These are phyloP conservation scores for Chenopodium formosanum DNA, from an alignment of 148 eudicot species.

Conservation along the genomic window DNA sequence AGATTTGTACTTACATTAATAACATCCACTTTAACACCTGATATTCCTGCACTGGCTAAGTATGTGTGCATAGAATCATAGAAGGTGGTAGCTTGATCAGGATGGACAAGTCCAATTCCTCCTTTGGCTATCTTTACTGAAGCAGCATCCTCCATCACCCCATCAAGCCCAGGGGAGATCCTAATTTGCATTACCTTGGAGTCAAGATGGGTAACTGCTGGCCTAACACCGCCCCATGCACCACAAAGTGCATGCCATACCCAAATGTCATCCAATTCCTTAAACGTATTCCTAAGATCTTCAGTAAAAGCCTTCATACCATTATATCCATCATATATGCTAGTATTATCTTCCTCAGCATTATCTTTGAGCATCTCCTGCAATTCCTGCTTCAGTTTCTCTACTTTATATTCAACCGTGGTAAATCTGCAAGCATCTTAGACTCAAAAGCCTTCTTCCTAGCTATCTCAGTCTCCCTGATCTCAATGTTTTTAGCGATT, in stretches of 20 bases:
- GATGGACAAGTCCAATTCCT: slow-evolving; percentile 54
- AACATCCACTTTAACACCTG: slow-evolving; percentile 63
- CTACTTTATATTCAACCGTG: slow-evolving; percentile 26
- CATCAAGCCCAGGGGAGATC: slow-evolving; percentile 47
- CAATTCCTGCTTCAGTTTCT: slow-evolving; percentile 38
- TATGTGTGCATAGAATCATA: slow-evolving; percentile 56
- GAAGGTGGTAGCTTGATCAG: slow-evolving; percentile 46
- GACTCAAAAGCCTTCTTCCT: slow-evolving; percentile 33
- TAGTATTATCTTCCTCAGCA: slow-evolving; percentile 9
- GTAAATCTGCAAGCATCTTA: slow-evolving; percentile 23
- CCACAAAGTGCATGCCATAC: slow-evolving; percentile 66
- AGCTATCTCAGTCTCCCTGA: slow-evolving; percentile 35
- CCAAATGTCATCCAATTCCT: slow-evolving; percentile 52
- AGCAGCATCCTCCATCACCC: slow-evolving; percentile 56
- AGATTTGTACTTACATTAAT: slow-evolving; percentile 38
- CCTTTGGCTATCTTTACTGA: slow-evolving; percentile 45
- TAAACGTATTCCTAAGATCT: slow-evolving; percentile 43
- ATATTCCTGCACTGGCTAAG: slow-evolving; percentile 47
- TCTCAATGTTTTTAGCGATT: not conserved
- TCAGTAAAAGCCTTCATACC: slow-evolving; percentile 51
- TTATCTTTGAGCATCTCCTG: slow-evolving; percentile 31
- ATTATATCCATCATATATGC: slow-evolving; percentile 9
- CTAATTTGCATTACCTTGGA: slow-evolving; percentile 36
- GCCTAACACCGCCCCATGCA: slow-evolving; percentile 66
- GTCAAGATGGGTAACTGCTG: slow-evolving; percentile 44